Evolutionary conservation across 2,329 filamentous ascomycete genomes (phyloP).

Genomic region (Diaporthe vexans): DNA sequence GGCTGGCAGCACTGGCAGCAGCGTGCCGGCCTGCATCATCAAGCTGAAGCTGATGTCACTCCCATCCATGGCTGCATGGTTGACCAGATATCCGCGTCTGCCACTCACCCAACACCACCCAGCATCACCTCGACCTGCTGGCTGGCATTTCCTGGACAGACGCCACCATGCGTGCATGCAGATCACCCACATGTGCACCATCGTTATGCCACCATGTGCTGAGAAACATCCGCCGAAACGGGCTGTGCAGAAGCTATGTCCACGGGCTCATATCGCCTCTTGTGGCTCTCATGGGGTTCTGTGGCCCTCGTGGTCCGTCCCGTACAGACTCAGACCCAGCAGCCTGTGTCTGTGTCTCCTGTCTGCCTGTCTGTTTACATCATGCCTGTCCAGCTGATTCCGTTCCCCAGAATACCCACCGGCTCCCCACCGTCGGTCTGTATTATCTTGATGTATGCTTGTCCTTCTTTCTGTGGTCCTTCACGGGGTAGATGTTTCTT

Average conservation of each 20-base stretch:
- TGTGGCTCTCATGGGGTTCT: neutral
- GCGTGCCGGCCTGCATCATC: neutral
- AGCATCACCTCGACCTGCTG: neutral
- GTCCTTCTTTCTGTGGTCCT: neutral
- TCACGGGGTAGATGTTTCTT: slow-evolving; percentile 1
- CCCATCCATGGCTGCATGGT: no score
- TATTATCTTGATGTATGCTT: neutral
- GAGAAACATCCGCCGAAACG: slow-evolving; percentile 16
- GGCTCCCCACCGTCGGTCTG: neutral
- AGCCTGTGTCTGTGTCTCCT: no score
- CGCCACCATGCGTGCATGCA: slow-evolving; percentile 8
- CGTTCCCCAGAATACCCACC: neutral
- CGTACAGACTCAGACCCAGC: no score
- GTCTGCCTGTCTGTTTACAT: no score
- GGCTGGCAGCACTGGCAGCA: neutral
- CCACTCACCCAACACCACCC: no score
- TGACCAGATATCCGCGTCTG: neutral
- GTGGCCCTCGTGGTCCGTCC: no score
- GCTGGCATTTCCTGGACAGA: slow-evolving; percentile 4
- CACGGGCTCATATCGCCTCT: neutral
- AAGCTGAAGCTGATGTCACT: slow-evolving; percentile 19
- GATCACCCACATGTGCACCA: slow-evolving; percentile 4
- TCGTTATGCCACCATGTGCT: neutral
- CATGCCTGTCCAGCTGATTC: neutral
- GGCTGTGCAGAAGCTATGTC: slow-evolving; percentile 14